Evolutionary conservation across 1,139 yeast genomes (phyloP).

Genomic region (Blastobotrys elegans): DNA sequence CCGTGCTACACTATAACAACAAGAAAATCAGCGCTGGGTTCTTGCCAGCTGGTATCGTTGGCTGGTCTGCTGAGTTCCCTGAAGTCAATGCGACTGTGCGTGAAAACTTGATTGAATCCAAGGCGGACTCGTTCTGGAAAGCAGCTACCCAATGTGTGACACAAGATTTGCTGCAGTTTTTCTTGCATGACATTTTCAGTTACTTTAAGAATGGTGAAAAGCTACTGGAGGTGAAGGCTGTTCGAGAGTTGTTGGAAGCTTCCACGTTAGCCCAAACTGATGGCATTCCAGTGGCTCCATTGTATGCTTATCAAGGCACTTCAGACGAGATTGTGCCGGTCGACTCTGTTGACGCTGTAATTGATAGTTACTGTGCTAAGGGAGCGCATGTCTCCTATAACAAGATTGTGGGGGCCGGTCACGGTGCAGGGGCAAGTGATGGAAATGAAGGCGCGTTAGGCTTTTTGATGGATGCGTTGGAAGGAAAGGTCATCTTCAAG

Average conservation of each 20-base stretch:
- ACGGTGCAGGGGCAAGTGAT: not conserved
- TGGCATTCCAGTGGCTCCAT: slow-evolving; percentile 23
- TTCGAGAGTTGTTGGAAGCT: slow-evolving; percentile 16
- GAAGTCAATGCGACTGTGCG: slow-evolving; percentile 15
- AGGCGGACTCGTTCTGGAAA: slow-evolving; percentile 14
- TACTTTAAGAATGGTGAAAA: slow-evolving; percentile 22
- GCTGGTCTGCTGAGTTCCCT: slow-evolving; percentile 30
- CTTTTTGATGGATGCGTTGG: slow-evolving; percentile 6
- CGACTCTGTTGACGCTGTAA: slow-evolving; percentile 20
- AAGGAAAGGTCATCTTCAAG: not conserved
- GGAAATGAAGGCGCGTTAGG: slow-evolving; percentile 1
- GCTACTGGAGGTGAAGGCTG: slow-evolving; percentile 14
- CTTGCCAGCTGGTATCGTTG: slow-evolving; percentile 29
- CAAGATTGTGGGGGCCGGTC: slow-evolving; percentile 24
- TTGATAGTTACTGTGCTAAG: slow-evolving; percentile 1
- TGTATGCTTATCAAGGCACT: slow-evolving; percentile 30
- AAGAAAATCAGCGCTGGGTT: slow-evolving; percentile 25
- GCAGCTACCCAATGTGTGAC: slow-evolving; percentile 19
- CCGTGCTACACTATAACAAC: slow-evolving; percentile 19
- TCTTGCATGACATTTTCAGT: slow-evolving; percentile 19
- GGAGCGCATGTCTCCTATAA: slow-evolving; percentile 21
- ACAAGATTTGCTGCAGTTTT: slow-evolving; percentile 18
- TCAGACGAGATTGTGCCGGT: slow-evolving; percentile 27
- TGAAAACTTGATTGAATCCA: slow-evolving; percentile 15
- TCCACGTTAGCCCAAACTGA: slow-evolving; percentile 20